These are phyloP conservation scores for Cutaneotrichosporon dermatis DNA, from an alignment of 1,284 basidiomycete genomes.

Conservation along the genomic window DNA sequence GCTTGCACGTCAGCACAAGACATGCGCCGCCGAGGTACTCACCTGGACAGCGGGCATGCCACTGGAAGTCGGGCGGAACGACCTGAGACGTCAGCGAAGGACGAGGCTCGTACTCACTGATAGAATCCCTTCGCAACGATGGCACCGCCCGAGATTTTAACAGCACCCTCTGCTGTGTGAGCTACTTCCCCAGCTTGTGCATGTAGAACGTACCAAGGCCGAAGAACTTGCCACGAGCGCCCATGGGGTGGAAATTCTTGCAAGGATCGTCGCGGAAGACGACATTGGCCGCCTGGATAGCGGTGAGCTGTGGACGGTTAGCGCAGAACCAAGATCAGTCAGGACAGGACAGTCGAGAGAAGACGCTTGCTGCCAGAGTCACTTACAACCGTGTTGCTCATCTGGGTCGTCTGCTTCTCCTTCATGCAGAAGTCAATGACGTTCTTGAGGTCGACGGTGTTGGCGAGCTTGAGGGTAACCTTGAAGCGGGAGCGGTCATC, in stretches of 20 bases:
- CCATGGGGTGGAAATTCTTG: constrained; percentile 36
- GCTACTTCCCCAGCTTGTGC: background rate
- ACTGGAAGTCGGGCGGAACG: constrained; percentile 36
- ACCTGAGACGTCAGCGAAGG: constrained; percentile 18
- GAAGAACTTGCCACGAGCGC: constrained; percentile 44
- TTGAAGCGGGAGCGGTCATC: constrained; percentile 43
- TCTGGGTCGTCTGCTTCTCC: constrained; percentile 27
- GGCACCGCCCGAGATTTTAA: constrained; percentile 36
- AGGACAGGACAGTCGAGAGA: background rate
- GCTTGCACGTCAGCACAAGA: constrained; percentile 7
- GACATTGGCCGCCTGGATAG: constrained; percentile 44
- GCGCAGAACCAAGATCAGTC: background rate
- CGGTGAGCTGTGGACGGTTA: constrained; percentile 26
- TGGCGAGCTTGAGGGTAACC: constrained; percentile 34
- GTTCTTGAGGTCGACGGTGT: constrained; percentile 36
- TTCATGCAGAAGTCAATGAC: constrained; percentile 39
- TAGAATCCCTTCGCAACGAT: constrained; percentile 46
- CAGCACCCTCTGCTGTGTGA: constrained; percentile 24
- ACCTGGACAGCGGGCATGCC: constrained; percentile 31
- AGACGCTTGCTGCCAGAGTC: background rate
- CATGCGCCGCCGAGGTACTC: background rate
- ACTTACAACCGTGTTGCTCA: constrained; percentile 30
- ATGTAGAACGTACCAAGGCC: constrained; percentile 26
- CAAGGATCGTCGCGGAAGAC: constrained; percentile 43
- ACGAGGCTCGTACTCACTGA: constrained; percentile 29